These are phyloP conservation scores for Phialophora chinensis DNA, from an alignment of 2,329 filamentous ascomycete species.

Conservation along the genomic window DNA sequence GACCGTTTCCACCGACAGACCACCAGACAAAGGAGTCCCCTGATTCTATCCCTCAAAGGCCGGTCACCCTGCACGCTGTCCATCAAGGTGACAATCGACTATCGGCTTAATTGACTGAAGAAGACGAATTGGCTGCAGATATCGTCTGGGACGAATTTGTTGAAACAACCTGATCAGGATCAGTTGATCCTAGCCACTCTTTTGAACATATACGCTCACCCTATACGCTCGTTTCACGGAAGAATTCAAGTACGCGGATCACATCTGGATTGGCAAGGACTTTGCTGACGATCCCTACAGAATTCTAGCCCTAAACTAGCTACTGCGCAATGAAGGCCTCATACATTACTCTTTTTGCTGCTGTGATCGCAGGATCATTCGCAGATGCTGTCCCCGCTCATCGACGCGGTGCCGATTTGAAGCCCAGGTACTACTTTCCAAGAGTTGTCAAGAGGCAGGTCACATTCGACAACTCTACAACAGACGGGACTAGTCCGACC, in stretches of 20 bases:
- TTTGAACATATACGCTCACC: conserved; percentile 34
- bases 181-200: conserved; percentile 38
- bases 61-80: not conserved
- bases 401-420: conserved; percentile 34
- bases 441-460: conserved; percentile 41
- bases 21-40: conserved; percentile 20
- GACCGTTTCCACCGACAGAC: conserved; percentile 15
- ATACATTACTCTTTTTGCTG: conserved; percentile 39
- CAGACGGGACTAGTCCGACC: conserved; percentile 9
- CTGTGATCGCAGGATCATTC: conserved; percentile 39
- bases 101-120: conserved; percentile 2
- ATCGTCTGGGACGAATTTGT: conserved; percentile 21
- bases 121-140: conserved; percentile 13
- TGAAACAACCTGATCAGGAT: conserved; percentile 25
- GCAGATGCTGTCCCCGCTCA: conserved; percentile 41
- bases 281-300: conserved; percentile 21
- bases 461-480: conserved; percentile 28
- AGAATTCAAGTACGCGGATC: conserved; percentile 21
- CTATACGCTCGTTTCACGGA: conserved; percentile 35
- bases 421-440: conserved; percentile 42
- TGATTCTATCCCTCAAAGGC: not conserved
- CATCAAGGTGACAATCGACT: not conserved
- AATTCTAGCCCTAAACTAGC: conserved; percentile 2
- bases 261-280: not conserved
- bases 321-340: conserved; percentile 36